Conservation (phyloP, 1,139 yeast genomes). For the Hemisphaericaspora lyxosophila region DNA sequence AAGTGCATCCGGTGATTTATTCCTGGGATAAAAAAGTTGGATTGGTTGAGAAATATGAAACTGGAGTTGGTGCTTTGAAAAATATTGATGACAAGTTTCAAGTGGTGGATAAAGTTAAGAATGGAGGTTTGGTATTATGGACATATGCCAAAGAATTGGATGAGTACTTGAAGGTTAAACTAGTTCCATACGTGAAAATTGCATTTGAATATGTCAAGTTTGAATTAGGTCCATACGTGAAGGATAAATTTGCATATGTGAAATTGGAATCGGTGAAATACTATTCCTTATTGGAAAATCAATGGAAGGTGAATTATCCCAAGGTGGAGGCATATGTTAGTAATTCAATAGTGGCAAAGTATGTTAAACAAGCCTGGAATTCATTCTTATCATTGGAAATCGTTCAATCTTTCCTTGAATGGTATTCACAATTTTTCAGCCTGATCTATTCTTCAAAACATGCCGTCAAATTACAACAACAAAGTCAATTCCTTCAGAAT, state of each 20-base stretch:
- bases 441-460: conserved; percentile 10
- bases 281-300: background rate
- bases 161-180: conserved; percentile 8
- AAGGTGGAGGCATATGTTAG: background rate
- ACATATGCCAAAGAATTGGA: conserved; percentile 3
- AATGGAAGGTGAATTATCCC: background rate
- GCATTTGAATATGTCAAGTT: conserved; percentile 6
- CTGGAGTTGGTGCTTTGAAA: background rate
- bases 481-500: conserved; percentile 23
- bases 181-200: conserved; percentile 1
- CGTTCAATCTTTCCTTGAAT: conserved; percentile 5
- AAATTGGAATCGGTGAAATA: conserved; percentile 3
- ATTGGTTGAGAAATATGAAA: conserved; percentile 6
- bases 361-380: background rate
- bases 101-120: conserved; percentile 6
- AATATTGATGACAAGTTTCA: conserved; percentile 4
- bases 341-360: background rate
- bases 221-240: conserved; percentile 2
- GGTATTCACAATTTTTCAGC: conserved; percentile 5
- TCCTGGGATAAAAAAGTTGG: conserved; percentile 4
- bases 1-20: conserved; percentile 10
- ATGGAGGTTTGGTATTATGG: background rate
- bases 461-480: conserved; percentile 17
- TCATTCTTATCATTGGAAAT: conserved; percentile 1
- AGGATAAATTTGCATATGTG: background rate